These are phyloP conservation scores for Kodamaea suecica DNA, from an alignment of 1,139 yeast genomes.

Conservation along the genomic window DNA sequence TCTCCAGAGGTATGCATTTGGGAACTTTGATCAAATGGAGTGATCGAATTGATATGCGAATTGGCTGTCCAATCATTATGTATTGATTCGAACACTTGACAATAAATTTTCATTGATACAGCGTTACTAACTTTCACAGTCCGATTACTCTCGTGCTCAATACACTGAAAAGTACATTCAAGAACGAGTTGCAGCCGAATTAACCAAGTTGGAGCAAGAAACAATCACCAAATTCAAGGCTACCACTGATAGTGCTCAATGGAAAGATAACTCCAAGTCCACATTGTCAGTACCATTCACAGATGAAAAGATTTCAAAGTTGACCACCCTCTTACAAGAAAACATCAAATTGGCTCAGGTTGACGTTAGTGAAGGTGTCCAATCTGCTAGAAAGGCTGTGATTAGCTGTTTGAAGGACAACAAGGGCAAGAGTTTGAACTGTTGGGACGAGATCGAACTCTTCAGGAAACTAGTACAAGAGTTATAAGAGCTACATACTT, in stretches of 20 bases:
- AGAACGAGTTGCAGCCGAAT: slow-evolving; percentile 66
- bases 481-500: slow-evolving; percentile 16
- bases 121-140: no score
- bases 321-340: slow-evolving; percentile 47
- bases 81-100: no score
- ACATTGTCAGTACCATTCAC: slow-evolving; percentile 29
- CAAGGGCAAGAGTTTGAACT: slow-evolving; percentile 72
- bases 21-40: not conserved
- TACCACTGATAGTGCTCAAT: slow-evolving; percentile 44
- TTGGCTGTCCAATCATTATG: no score
- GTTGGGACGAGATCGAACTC: slow-evolving; percentile 80
- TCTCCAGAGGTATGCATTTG: slow-evolving; percentile 55
- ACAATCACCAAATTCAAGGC: slow-evolving; percentile 55
- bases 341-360: slow-evolving; percentile 45
- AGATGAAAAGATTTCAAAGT: slow-evolving; percentile 39
- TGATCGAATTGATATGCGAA: not conserved
- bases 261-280: slow-evolving; percentile 25
- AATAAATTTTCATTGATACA: no score
- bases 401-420: slow-evolving; percentile 66
- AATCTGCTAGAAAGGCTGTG: slow-evolving; percentile 54
- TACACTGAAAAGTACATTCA: slow-evolving; percentile 75
- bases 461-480: slow-evolving; percentile 56
- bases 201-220: slow-evolving; percentile 59
- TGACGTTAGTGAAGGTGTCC: slow-evolving; percentile 29
- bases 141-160: slow-evolving; percentile 80